Evolutionary conservation across 108 stramenopile genomes (phyloP), one percentile per base, ranked within the genome.

Genomic region (Pseudonitzschia delicatissima): DNA sequence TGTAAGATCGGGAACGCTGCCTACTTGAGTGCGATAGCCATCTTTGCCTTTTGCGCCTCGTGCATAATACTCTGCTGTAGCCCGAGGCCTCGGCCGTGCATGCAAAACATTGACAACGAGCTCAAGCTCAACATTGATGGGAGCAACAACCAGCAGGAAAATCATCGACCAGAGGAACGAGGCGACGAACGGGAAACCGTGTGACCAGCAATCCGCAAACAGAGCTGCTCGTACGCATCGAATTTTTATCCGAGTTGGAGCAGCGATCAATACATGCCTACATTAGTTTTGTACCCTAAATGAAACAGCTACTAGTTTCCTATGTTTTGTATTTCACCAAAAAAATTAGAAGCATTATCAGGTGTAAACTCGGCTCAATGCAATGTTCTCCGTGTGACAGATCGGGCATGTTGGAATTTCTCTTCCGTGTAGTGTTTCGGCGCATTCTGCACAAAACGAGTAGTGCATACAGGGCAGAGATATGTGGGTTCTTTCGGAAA

Each of bases 401-500:
- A 68, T 55, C 0, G 74, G 74, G 34, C 74, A 76, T 0, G 21
- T 42, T 47, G 47, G 63, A 36, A 15, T 29, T 27, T 49, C 18
- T 4, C 26, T 9, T 36, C 21, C 6, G 21, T 34, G 37, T 45
- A 76, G 34, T 3, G 45, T 9, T 9, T 69, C 49, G 7, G 66
- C 70, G 29, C 77, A 77, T 13, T 62, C 29, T 2, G 29, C 51
- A 47, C 77, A 77, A 68, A 71, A 77, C 28, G 45, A 48, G 39
- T 67, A 77, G 51, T 77, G 77, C 77, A 77, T 77, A 37, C 77
- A 77, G 12, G 77, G 71, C 60, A 68, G 52, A 27, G 71, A 64
- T 7, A 77, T 48, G 34, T 77, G 77, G 26, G 52, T 72, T 37
- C 77, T 35, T 59, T 71, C 77, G 3, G 66, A 58, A 11, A 44